Percentiles rank a stretch among this genome's conserved stretches.
phyloP scores from a whole-genome alignment of 1,284 basidiomycete genomes.

The Ganoderma lingzhi region DNA sequence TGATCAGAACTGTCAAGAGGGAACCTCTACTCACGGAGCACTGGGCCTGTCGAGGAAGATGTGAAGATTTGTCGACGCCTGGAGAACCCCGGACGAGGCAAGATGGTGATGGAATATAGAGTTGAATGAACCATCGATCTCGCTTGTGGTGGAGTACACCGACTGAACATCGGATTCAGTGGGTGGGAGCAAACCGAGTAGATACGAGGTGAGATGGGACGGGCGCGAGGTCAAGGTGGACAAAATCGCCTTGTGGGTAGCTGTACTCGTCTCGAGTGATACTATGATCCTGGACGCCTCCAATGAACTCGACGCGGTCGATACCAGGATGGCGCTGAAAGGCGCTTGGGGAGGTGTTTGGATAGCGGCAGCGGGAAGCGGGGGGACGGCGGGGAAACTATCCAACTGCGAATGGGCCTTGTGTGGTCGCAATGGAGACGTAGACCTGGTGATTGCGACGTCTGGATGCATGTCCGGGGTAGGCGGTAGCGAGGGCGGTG shows the following conservation, averaged over 20 bases:
- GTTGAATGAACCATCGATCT: conserved; percentile 44
- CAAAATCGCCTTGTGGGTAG: conserved; percentile 68
- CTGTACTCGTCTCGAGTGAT: conserved; percentile 73
- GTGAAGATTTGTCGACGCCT: conserved; percentile 59
- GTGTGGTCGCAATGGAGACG: conserved; percentile 47
- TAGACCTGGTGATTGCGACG: conserved; percentile 22
- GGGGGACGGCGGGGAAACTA: conserved; percentile 48
- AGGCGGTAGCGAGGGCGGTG: conserved; percentile 32
- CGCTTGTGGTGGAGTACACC: conserved; percentile 43
- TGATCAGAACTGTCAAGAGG: conserved; percentile 5
- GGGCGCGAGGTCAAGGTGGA: conserved; percentile 71
- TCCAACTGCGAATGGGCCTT: conserved; percentile 47
- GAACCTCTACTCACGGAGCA: conserved; percentile 64
- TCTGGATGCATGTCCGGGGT: conserved; percentile 33
- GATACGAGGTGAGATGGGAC: conserved; percentile 67
- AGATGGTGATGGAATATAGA: conserved; percentile 70
- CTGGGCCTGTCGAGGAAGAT: conserved; percentile 85
- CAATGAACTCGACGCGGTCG: conserved; percentile 56
- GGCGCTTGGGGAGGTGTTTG: conserved; percentile 53
- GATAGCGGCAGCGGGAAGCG: conserved; percentile 44
- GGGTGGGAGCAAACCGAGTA: conserved; percentile 56
- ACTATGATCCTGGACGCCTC: conserved; percentile 72
- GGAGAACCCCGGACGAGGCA: conserved; percentile 61
- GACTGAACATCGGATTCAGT: conserved; percentile 55
- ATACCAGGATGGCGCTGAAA: conserved; percentile 73